Percentiles rank a stretch among this genome's conserved stretches.
These are phyloP conservation scores for Podospora conica DNA, from an alignment of 495 filamentous ascomycete genomes.

Conservation along the genomic window DNA sequence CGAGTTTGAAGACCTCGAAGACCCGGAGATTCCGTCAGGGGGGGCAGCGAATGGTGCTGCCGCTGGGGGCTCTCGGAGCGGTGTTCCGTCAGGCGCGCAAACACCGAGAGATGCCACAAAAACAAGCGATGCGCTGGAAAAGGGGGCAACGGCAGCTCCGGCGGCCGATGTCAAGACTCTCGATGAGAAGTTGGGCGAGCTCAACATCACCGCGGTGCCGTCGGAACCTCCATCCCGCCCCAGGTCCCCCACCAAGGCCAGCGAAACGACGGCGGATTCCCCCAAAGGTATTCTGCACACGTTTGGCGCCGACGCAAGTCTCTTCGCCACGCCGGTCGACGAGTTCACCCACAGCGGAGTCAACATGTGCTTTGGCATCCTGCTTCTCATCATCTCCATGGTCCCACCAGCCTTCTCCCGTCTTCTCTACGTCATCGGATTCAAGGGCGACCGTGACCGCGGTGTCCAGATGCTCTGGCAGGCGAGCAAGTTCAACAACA, in stretches of 20 bases:
- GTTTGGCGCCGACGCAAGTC: constrained; percentile 32
- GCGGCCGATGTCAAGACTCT: neutral
- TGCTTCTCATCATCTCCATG: constrained; percentile 81
- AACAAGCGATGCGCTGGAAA: neutral
- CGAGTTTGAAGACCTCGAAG: constrained; percentile 28
- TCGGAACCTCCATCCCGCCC: neutral
- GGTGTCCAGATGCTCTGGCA: constrained; percentile 89
- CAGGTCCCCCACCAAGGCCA: neutral
- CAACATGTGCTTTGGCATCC: constrained; percentile 81
- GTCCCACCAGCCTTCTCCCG: constrained; percentile 83
- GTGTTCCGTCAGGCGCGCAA: constrained; percentile 23
- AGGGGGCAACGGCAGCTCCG: neutral
- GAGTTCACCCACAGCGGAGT: constrained; percentile 82
- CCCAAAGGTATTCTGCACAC: constrained; percentile 11
- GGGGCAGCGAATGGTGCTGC: constrained; percentile 22
- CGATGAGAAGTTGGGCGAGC: constrained; percentile 19
- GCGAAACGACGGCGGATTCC: neutral
- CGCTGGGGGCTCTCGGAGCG: constrained; percentile 26
- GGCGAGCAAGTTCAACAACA: constrained; percentile 75
- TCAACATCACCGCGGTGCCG: constrained; percentile 1
- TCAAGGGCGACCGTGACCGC: constrained; percentile 80
- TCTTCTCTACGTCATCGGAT: constrained; percentile 83
- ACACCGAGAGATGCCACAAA: constrained; percentile 16
- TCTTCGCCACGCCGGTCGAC: constrained; percentile 67
- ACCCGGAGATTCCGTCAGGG: neutral